Conservation (phyloP, 75 land plant genomes). For the Ceratopteris richardii region DNA sequence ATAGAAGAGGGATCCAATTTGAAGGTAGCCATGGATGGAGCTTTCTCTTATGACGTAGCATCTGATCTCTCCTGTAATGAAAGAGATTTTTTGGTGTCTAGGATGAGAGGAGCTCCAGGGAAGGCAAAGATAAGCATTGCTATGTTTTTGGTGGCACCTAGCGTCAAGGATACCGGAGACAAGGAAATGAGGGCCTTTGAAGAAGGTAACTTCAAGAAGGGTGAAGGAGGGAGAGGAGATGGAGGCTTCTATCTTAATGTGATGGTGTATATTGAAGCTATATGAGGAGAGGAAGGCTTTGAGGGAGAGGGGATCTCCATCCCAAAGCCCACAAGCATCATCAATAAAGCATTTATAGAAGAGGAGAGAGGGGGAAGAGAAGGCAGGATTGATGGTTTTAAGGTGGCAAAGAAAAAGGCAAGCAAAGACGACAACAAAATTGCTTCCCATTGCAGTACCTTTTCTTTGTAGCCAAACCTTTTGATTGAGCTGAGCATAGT, state of each 20-base stretch:
- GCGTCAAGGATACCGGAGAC: not conserved
- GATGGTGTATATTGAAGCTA: not conserved
- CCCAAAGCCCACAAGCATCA: constrained; percentile 12
- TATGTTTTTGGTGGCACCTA: not conserved
- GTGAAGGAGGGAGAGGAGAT: not conserved
- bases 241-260: not conserved
- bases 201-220: not conserved
- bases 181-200: not conserved
- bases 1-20: too few relatives aligned
- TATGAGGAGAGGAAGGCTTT: not conserved
- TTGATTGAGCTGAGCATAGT: not conserved
- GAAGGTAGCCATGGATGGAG: too few relatives aligned
- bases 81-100: too few relatives aligned
- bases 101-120: constrained; percentile 8
- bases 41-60: too few relatives aligned
- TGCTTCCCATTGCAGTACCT: constrained; percentile 15
- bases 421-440: constrained; percentile 13
- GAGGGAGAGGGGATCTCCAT: not conserved
- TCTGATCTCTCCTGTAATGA: too few relatives aligned
- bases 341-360: constrained; percentile 8
- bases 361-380: not conserved
- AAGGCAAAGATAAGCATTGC: constrained; percentile 6
- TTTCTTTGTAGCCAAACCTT: not conserved
- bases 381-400: not conserved
- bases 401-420: constrained; percentile 4